These are phyloP conservation scores for Auriculariales sp. DNA, from an alignment of 768 basidiomycete species.

Conservation along the genomic window DNA sequence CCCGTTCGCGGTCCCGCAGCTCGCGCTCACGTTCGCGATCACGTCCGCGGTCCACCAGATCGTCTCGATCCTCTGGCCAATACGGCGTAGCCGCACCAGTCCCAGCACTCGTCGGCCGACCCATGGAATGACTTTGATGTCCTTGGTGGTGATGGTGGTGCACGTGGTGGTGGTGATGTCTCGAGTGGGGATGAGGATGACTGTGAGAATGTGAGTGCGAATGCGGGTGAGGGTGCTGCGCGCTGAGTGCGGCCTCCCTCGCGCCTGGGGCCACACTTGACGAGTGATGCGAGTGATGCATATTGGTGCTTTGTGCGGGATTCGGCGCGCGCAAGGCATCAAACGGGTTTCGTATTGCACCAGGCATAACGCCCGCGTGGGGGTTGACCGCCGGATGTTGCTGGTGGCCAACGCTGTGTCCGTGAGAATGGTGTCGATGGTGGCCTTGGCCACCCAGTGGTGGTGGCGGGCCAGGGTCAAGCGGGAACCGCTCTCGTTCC, in stretches of 20 bases:
- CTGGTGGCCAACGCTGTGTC: background rate
- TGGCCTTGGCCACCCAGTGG: background rate
- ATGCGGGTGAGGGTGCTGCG: background rate
- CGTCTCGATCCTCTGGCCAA: background rate
- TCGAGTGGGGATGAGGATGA: slow-evolving; percentile 2
- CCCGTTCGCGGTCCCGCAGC: background rate
- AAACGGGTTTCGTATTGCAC: no score
- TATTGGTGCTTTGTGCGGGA: no score
- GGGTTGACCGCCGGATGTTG: background rate
- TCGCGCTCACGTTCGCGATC: background rate
- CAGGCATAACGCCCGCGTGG: no score
- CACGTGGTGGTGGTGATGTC: slow-evolving; percentile 10
- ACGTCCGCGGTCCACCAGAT: background rate
- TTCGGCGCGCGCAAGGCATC: no score
- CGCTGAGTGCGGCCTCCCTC: no score
- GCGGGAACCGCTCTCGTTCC: no score
- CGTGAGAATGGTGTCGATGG: background rate
- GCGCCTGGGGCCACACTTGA: no score
- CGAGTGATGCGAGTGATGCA: no score
- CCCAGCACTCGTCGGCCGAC: slow-evolving; percentile 10
- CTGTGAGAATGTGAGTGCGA: background rate
- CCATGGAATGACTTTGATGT: slow-evolving; percentile 8
- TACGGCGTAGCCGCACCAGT: background rate
- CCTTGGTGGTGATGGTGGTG: slow-evolving; percentile 7
- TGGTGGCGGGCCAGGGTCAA: no score